Evolutionary conservation across 208 protist species (phyloP).

Genomic region (Sergeia podlipaevii): DNA sequence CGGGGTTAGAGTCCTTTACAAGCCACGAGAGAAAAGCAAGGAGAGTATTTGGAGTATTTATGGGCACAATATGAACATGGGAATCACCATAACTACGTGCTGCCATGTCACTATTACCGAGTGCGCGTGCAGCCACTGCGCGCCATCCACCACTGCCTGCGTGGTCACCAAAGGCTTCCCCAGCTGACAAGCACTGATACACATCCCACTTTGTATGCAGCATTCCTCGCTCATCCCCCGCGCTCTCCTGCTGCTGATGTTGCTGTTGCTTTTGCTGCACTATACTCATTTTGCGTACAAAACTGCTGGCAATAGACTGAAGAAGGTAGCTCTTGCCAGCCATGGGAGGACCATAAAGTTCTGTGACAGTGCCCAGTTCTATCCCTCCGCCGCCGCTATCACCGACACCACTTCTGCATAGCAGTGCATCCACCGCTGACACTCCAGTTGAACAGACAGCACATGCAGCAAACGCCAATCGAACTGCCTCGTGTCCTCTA

Average conservation of each 20-base stretch:
- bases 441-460: conserved; percentile 7
- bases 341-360: conserved; percentile 38
- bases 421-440: conserved; percentile 3
- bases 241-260: no score
- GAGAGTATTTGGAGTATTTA: conserved; percentile 29
- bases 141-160: no score
- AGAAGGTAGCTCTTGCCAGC: conserved; percentile 29
- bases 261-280: no score
- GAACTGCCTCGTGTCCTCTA: conserved; percentile 1
- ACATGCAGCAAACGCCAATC: no score
- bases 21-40: conserved; percentile 22
- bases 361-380: conserved; percentile 24
- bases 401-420: not conserved
- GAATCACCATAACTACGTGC: conserved; percentile 14
- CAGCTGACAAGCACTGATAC: conserved; percentile 14
- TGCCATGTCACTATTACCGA: no score
- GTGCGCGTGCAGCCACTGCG: no score
- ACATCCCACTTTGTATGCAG: conserved; percentile 34
- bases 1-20: no score
- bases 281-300: conserved; percentile 21
- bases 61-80: conserved; percentile 23
- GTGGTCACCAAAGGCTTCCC: no score
- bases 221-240: no score
- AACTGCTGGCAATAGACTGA: conserved; percentile 10
- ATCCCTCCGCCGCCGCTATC: conserved; percentile 6